Evolutionary conservation across 176 grass and related monocot genomes (phyloP).

Genomic region (Aegilops tauschii): DNA sequence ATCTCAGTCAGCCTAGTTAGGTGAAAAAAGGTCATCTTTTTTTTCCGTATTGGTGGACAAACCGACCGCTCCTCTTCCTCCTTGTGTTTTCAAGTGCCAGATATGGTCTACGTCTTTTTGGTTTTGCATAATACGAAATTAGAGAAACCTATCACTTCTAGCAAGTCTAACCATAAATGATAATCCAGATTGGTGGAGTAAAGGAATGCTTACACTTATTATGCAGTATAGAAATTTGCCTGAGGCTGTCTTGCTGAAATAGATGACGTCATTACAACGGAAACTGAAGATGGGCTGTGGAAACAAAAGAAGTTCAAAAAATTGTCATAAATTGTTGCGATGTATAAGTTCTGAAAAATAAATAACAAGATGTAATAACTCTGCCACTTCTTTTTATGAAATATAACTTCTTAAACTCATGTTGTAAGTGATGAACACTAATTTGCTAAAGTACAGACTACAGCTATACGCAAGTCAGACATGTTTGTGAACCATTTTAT

Average conservation of each 20-base stretch:
- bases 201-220: background rate
- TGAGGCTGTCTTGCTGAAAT: background rate
- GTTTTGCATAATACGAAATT: background rate
- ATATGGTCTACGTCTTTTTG: background rate
- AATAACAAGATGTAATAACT: background rate
- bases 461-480: background rate
- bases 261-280: constrained; percentile 20
- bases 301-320: background rate
- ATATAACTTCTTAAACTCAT: background rate
- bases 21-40: too few species aligned
- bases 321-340: background rate
- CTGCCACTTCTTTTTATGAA: too few species aligned
- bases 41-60: too few species aligned
- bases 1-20: too few species aligned
- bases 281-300: background rate
- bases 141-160: background rate
- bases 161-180: background rate
- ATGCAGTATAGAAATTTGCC: background rate
- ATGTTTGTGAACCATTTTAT: background rate
- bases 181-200: background rate
- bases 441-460: background rate
- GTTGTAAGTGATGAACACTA: background rate
- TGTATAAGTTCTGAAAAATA: background rate
- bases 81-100: too few species aligned
- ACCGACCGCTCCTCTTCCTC: too few species aligned